These are phyloP conservation scores for Chaetoceros tenuissimus DNA, from an alignment of 108 stramenopile species.

Conservation along the genomic window DNA sequence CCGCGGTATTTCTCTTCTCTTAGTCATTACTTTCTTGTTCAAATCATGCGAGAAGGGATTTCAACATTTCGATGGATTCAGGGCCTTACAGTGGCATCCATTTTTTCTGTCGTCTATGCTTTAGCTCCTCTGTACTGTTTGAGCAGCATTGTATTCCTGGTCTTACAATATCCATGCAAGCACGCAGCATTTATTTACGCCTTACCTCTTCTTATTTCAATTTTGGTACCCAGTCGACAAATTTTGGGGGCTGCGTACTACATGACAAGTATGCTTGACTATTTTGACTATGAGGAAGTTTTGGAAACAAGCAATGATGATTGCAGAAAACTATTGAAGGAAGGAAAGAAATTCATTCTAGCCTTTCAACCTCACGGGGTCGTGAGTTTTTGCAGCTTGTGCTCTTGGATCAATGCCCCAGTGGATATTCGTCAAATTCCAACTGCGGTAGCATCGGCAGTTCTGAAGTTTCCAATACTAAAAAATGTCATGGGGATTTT, in stretches of 20 bases:
- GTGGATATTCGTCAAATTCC: neutral
- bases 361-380: constrained; percentile 57
- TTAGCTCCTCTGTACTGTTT: constrained; percentile 50
- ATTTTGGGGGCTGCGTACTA: constrained; percentile 7
- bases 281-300: constrained; percentile 59
- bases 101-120: constrained; percentile 51
- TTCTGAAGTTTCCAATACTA: constrained; percentile 38
- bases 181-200: constrained; percentile 9
- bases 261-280: constrained; percentile 34
- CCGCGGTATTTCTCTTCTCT: too few relatives aligned
- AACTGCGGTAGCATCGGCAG: constrained; percentile 24
- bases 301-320: constrained; percentile 30
- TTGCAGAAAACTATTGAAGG: neutral
- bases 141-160: constrained; percentile 9
- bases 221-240: constrained; percentile 7
- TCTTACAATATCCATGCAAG: constrained; percentile 15
- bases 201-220: constrained; percentile 20
- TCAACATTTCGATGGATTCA: constrained; percentile 17
- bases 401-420: neutral
- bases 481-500: constrained; percentile 76
- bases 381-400: neutral
- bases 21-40: too few relatives aligned
- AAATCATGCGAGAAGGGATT: neutral
- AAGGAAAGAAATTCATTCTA: constrained; percentile 13
- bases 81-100: constrained; percentile 35